Base-by-base conservation (phyloP, 1,284 basidiomycete genomes). In the Schizophyllum commune region DNA sequence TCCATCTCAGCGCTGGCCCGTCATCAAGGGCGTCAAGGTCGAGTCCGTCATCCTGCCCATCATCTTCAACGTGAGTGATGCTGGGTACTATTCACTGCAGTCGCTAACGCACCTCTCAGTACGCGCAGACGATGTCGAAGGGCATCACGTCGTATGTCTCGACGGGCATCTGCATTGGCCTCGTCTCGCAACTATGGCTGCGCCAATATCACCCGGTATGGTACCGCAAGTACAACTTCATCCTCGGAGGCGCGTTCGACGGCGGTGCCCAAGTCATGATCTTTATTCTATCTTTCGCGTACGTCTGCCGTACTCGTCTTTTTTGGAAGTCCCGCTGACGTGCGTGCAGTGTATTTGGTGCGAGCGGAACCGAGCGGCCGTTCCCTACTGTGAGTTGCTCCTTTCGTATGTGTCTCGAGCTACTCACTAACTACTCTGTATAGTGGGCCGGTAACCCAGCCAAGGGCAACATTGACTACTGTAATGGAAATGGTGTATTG, bases 171-270 rank as follows among this genome's bases (percentile, higher is more conserved):
- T 70, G 84, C 51, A 77, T 85, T 55, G 86, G 84, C 0, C 60
- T 86, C 47, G 68, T 80, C 17, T 85, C 83, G 3, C 85, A 88
- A 66, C 68, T 82, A 2, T 86, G 81, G 79, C 67, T 86, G n/a
- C 73, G 85, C 58, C 75, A 72, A 55, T 79, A 82, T 61, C 79
- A 84, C 63, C 85, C 85, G 68, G 76, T 27, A 3, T 81, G 79
- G 79, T 83, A 79, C 68, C 77, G 78, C 68, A 83, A 85, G 69
- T 87, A 87, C 73, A 89, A 88, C 71, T 89, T 86, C 67, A 78
- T 90, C 60, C 73, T 88, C 1, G 84, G 83, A 9, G 86, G 84
- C 32, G 86, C 84, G 2, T 71, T 87, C 47, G 87, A 89, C 66
- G 87, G 86, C 51, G 87, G 86, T 15, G 82, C 84, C 5, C 84